These are phyloP conservation scores for Fusarium miscanthi DNA, from an alignment of 2,329 filamentous ascomycete species.

Conservation along the genomic window DNA sequence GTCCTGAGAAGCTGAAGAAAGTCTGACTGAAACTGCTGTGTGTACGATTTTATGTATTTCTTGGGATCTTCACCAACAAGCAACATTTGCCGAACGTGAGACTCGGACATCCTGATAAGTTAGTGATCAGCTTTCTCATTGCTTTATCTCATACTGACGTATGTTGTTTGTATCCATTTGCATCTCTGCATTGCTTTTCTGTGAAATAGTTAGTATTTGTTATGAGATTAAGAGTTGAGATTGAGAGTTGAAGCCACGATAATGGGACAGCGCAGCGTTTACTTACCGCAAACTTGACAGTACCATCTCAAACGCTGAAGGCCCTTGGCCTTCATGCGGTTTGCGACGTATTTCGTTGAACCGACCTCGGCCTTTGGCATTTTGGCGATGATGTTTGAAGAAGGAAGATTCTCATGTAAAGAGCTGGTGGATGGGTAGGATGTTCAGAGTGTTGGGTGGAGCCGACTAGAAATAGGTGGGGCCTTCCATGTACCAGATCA, in stretches of 20 bases:
- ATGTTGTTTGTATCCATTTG: conserved; percentile 94
- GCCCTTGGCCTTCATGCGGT: conserved; percentile 87
- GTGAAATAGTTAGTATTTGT: neutral
- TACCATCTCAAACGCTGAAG: conserved; percentile 89
- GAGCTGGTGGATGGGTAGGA: neutral
- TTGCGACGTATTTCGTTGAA: conserved; percentile 88
- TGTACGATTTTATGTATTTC: conserved; percentile 85
- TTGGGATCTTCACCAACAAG: conserved; percentile 88
- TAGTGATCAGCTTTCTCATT: conserved; percentile 38
- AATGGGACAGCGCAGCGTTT: neutral
- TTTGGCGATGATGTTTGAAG: conserved; percentile 49
- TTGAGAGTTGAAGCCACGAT: neutral
- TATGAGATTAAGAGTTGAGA: neutral
- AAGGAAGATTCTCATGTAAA: neutral
- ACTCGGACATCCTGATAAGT: conserved; percentile 69
- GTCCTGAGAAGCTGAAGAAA: conserved; percentile 83
- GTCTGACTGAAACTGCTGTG: conserved; percentile 81
- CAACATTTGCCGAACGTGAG: conserved; percentile 89
- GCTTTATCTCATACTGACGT: conserved; percentile 50
- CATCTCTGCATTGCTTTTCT: conserved; percentile 71
- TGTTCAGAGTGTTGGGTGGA: neutral
- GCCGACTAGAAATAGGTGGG: neutral
- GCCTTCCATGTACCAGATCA: neutral
- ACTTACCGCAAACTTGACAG: conserved; percentile 76
- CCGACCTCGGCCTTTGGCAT: conserved; percentile 96